Conservation (phyloP, 2,329 filamentous ascomycete genomes). For the Sporothrix humicola region DNA sequence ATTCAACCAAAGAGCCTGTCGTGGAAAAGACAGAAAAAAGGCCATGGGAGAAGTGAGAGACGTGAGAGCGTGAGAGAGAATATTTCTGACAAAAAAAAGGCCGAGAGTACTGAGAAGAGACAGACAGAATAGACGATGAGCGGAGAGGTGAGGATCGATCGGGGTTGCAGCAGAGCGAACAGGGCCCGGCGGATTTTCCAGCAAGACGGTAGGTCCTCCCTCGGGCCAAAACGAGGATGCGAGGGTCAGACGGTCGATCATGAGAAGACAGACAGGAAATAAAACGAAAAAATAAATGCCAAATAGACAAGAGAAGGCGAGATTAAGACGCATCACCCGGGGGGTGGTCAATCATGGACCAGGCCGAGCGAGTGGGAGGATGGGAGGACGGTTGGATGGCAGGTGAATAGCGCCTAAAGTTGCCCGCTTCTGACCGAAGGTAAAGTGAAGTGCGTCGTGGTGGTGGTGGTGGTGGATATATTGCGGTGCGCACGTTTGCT, state of each 20-base stretch:
- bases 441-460: not conserved
- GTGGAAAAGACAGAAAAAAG: not conserved
- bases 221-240: constrained; percentile 21
- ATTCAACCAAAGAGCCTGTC: not conserved
- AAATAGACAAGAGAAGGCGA: not conserved
- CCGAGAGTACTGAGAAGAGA: not conserved
- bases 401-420: constrained; percentile 26
- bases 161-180: not conserved
- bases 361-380: constrained; percentile 13
- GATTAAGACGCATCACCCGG: constrained; percentile 7
- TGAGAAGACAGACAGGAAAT: not conserved
- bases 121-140: not conserved
- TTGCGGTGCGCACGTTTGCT: constrained; percentile 16
- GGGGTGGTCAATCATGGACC: constrained; percentile 24
- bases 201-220: constrained; percentile 11
- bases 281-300: not conserved
- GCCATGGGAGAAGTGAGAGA: not conserved
- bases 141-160: not conserved
- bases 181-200: constrained; percentile 13
- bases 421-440: constrained; percentile 18
- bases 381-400: not conserved
- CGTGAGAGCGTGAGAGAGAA: not conserved
- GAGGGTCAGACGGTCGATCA: constrained; percentile 32
- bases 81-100: not conserved
- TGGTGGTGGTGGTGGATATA: constrained; percentile 8